Conservation (phyloP, 345 rosid species). For the Corchorus capsularis region DNA sequence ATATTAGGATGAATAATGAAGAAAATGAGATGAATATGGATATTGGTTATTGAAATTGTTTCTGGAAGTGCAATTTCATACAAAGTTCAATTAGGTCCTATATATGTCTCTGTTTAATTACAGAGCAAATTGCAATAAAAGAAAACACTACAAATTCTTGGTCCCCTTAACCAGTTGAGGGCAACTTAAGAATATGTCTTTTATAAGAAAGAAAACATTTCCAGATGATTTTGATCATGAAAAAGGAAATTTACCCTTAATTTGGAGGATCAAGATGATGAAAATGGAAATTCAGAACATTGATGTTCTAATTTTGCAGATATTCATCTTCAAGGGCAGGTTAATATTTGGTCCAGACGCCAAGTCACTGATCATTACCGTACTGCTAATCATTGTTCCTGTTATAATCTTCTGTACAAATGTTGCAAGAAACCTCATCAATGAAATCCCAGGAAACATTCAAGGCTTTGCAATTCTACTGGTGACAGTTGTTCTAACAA, state of each 20-base stretch:
- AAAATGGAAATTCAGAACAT: not conserved
- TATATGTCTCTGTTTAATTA: too few relatives aligned
- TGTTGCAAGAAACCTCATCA: conserved; percentile 46
- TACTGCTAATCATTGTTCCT: conserved; percentile 51
- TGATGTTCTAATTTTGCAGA: conserved; percentile 31
- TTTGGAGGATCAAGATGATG: not conserved
- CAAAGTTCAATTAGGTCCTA: too few relatives aligned
- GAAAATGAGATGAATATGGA: too few relatives aligned
- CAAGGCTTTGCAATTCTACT: conserved; percentile 41
- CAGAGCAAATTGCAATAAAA: too few relatives aligned
- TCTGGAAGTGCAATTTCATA: too few relatives aligned
- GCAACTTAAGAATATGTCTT: too few relatives aligned
- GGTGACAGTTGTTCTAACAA: conserved; percentile 43
- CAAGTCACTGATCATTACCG: conserved; percentile 41
- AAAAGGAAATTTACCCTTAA: not conserved
- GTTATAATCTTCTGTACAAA: conserved; percentile 44
- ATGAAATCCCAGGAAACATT: conserved; percentile 29
- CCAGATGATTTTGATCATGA: not conserved
- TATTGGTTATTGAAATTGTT: too few relatives aligned
- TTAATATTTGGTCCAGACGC: conserved; percentile 61
- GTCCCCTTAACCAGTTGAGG: too few relatives aligned
- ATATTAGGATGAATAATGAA: too few relatives aligned
- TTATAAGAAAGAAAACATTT: too few relatives aligned
- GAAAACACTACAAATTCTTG: too few relatives aligned
- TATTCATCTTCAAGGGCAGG: conserved; percentile 46